These are phyloP conservation scores for Fraxinus baroniana DNA, from an alignment of 305 asterid genomes.

Conservation along the genomic window DNA sequence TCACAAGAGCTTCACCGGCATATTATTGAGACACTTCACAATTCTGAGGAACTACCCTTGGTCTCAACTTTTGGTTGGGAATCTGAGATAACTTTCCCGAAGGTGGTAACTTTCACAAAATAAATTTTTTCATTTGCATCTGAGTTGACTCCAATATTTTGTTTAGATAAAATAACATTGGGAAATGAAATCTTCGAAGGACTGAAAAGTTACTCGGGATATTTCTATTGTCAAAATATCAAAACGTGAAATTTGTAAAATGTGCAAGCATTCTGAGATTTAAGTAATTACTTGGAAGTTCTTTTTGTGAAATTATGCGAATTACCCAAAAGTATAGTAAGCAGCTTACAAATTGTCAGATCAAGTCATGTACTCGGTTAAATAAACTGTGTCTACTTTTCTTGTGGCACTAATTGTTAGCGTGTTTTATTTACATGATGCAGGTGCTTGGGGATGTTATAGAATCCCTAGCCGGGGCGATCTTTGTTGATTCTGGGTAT, in stretches of 20 bases:
- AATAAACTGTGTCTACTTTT: background rate
- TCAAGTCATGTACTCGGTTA: background rate
- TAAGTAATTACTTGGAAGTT: background rate
- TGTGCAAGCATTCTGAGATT: background rate
- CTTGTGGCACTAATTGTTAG: background rate
- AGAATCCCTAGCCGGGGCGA: conserved; percentile 83
- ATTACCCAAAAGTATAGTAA: background rate
- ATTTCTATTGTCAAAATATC: background rate
- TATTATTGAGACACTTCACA: conserved; percentile 32
- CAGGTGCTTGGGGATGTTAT: conserved; percentile 86
- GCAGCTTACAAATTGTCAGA: background rate
- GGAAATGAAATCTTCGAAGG: background rate
- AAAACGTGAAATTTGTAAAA: background rate
- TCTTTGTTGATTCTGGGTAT: conserved; percentile 67
- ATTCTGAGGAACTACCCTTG: conserved; percentile 18
- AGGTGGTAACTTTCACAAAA: conserved; percentile 40
- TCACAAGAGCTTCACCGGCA: conserved; percentile 67
- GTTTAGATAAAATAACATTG: background rate
- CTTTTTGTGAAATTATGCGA: background rate
- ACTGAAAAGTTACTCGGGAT: background rate
- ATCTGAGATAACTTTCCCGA: conserved; percentile 57
- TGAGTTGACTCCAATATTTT: background rate
- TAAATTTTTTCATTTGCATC: background rate
- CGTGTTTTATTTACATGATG: background rate
- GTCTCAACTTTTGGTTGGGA: conserved; percentile 73